These are phyloP conservation scores for Entonaema liquescens DNA, from an alignment of 495 filamentous ascomycete species.

Conservation along the genomic window DNA sequence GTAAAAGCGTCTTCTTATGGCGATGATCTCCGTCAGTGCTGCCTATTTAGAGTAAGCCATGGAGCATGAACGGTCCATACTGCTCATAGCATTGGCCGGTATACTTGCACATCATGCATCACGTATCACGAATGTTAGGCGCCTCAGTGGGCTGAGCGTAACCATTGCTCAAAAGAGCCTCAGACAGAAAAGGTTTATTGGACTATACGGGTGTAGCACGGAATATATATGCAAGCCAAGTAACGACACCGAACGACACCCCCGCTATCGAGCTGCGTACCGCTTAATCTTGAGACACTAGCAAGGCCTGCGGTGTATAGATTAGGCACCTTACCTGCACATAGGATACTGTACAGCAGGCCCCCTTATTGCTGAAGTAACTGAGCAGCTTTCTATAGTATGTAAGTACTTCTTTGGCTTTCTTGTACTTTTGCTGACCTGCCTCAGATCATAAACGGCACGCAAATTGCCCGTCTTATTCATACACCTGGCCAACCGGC, in stretches of 20 bases:
- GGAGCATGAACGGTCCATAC: not conserved
- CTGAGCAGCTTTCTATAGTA: not conserved
- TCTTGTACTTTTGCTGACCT: conserved; percentile 11
- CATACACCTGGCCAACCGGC: not conserved
- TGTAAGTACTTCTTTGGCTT: not conserved
- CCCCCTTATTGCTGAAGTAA: not conserved
- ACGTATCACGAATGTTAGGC: conserved; percentile 2
- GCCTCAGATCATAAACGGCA: conserved; percentile 27
- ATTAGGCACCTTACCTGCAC: no score
- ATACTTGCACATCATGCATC: not conserved
- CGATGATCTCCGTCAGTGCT: no score
- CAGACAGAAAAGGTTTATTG: conserved; percentile 15
- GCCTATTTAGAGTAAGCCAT: not conserved
- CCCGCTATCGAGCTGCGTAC: conserved; percentile 9
- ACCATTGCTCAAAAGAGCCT: conserved; percentile 25
- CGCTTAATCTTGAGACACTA: not conserved
- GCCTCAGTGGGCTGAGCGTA: conserved; percentile 5
- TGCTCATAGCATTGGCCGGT: not conserved
- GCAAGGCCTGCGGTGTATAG: no score
- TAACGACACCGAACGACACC: no score
- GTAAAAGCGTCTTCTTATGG: no score
- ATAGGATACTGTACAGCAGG: not conserved
- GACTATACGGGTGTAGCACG: not conserved
- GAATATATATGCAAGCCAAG: conserved; percentile 15
- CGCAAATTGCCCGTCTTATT: conserved; percentile 35